phyloP scores from a whole-genome alignment of 129 eudicot species.

The Sambucus nigra region DNA sequence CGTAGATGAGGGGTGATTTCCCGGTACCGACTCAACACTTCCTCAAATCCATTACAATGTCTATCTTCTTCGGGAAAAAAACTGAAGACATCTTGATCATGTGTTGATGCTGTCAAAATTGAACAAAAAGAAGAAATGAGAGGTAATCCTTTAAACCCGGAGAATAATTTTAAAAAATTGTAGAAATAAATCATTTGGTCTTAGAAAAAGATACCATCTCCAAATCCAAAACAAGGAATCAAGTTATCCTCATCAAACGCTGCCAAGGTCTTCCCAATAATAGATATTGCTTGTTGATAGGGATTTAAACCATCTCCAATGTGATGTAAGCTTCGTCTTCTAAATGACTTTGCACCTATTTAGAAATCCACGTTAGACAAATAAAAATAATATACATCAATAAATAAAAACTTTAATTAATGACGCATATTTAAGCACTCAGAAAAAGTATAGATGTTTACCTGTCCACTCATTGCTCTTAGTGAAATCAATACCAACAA shows the following conservation, averaged over 20 bases:
- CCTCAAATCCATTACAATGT: constrained; percentile 86
- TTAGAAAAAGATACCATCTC: constrained; percentile 66
- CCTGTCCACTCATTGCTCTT: constrained; percentile 99
- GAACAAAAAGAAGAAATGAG: not conserved
- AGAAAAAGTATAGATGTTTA: constrained; percentile 7
- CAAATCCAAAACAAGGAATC: constrained; percentile 95
- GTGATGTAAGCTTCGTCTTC: constrained; percentile 80
- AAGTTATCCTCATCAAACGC: constrained; percentile 94
- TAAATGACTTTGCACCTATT: constrained; percentile 69
- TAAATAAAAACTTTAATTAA: too few relatives aligned
- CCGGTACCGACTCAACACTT: constrained; percentile 75
- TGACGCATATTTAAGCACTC: not conserved
- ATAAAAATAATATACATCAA: constrained; percentile 1
- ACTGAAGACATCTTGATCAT: constrained; percentile 91
- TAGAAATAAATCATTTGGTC: constrained; percentile 4
- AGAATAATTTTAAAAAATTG: not conserved
- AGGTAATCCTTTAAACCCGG: not conserved
- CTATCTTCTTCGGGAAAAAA: constrained; percentile 82
- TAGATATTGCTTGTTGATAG: constrained; percentile 82
- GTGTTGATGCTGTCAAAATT: constrained; percentile 75
- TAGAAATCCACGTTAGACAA: constrained; percentile 24
- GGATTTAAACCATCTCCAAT: constrained; percentile 65
- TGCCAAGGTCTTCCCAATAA: constrained; percentile 86
- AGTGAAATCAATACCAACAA: constrained; percentile 90
- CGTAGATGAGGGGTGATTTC: constrained; percentile 72